phyloP scores from a whole-genome alignment of 176 grass and related monocot species.

The Avena sativa region DNA sequence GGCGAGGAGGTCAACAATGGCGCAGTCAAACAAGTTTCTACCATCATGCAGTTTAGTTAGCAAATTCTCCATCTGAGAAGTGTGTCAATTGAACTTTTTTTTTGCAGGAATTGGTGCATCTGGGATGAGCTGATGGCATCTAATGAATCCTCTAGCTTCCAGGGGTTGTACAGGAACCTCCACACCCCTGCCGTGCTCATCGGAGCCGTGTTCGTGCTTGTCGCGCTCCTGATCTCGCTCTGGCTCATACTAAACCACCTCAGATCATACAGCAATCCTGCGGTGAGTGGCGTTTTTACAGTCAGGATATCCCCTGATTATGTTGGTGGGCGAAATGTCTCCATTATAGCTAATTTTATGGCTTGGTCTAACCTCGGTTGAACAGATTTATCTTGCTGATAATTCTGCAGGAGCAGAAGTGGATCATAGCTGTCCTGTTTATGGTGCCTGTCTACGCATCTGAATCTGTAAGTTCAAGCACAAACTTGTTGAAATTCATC shows the following conservation, averaged over 20 bases:
- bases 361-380: neutral
- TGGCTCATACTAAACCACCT: slow-evolving; percentile 88
- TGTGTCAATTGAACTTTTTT: neutral
- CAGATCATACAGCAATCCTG: slow-evolving; percentile 75
- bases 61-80: neutral
- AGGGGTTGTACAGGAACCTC: slow-evolving; percentile 55
- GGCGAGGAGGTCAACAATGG: neutral
- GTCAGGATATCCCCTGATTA: neutral
- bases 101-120: slow-evolving; percentile 5
- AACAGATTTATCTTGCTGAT: neutral
- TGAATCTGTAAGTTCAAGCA: slow-evolving; percentile 73
- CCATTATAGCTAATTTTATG: neutral
- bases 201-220: slow-evolving; percentile 60
- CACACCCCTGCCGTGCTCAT: slow-evolving; percentile 56
- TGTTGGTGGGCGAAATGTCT: neutral
- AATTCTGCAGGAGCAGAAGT: slow-evolving; percentile 84
- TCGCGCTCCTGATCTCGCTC: slow-evolving; percentile 69
- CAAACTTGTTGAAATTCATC: neutral
- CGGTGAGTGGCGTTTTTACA: slow-evolving; percentile 47
- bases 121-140: slow-evolving; percentile 38
- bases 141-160: slow-evolving; percentile 53
- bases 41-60: neutral
- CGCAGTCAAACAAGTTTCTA: neutral
- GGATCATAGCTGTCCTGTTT: slow-evolving; percentile 86
- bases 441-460: slow-evolving; percentile 95